These are phyloP conservation scores for Apiospora aurea DNA, from an alignment of 2,329 filamentous ascomycete species.

Conservation along the genomic window DNA sequence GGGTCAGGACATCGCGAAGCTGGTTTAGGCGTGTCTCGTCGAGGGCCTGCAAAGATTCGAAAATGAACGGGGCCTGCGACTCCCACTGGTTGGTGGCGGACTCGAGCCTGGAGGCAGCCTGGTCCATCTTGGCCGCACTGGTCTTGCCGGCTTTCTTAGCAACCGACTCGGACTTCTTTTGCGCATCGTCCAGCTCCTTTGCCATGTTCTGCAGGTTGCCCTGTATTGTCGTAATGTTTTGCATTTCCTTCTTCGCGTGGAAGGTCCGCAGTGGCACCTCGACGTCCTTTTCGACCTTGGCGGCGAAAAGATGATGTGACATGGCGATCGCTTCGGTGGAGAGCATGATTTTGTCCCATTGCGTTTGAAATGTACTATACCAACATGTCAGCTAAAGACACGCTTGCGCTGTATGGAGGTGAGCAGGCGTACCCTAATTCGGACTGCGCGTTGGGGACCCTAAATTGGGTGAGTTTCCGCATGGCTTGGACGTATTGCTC, in stretches of 20 bases:
- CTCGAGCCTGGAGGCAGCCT: slow-evolving; percentile 76
- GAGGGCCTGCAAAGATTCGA: slow-evolving; percentile 88
- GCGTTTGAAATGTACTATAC: slow-evolving; percentile 82
- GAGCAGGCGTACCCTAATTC: slow-evolving; percentile 79
- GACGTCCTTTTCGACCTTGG: slow-evolving; percentile 86
- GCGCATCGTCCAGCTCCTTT: slow-evolving; percentile 83
- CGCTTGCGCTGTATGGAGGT: slow-evolving; percentile 3
- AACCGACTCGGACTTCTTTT: slow-evolving; percentile 86
- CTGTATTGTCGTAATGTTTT: slow-evolving; percentile 81
- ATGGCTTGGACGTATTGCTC: slow-evolving; percentile 86
- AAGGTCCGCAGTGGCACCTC: slow-evolving; percentile 84
- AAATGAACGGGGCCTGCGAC: slow-evolving; percentile 91
- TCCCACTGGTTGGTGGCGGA: slow-evolving; percentile 88
- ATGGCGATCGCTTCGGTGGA: slow-evolving; percentile 82
- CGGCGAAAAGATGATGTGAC: slow-evolving; percentile 81
- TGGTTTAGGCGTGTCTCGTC: slow-evolving; percentile 92
- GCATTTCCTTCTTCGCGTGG: slow-evolving; percentile 75
- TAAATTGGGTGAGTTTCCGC: slow-evolving; percentile 79
- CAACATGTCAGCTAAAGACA: slow-evolving; percentile 24
- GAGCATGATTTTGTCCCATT: slow-evolving; percentile 87
- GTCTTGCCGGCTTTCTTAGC: slow-evolving; percentile 79
- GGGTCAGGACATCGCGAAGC: slow-evolving; percentile 87
- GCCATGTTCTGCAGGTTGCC: slow-evolving; percentile 82
- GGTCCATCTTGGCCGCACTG: slow-evolving; percentile 78
- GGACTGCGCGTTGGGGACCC: slow-evolving; percentile 75